Base-by-base conservation (phyloP, 2,329 filamentous ascomycete genomes). In the Aspergillus sclerotialis region DNA sequence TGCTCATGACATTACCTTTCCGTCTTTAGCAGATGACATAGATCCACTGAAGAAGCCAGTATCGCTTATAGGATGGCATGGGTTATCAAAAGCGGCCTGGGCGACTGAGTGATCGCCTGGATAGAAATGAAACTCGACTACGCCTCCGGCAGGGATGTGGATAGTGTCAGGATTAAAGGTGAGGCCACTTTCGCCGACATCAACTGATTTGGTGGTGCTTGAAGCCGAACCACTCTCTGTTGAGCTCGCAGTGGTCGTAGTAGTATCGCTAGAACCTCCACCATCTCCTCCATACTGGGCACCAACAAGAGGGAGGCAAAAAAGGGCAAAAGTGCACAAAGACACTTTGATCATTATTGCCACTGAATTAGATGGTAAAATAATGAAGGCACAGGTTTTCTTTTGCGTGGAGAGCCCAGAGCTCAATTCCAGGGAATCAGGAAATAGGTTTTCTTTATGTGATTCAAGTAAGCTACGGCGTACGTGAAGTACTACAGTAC, bases 111-210 rank as follows among this genome's bases (percentile, higher is more conserved):
- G 70, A 46, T 69, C 69, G 43, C 63, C 61, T 3, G 67, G 60
- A 36, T 65, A 63, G 53, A 73, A 75, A 45, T 72, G 68, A 55
- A 74, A 75, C 45, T 72, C 67, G 30, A 76, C 58, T 30, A 67
- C 58, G 40, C 70, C 70, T 36, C 72, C 72, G 3, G 60, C 38
- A 16, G 56, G 46, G 11, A 71, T 69, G n/a, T 53, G 55, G 34
- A 72, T 40, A 24, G 58, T 61, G 36, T 64, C 56, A 2, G 72
- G 72, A 8, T 45, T 55, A 50, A 72, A 73, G 18, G 46, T 52
- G 15, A 70, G 46, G 4, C 56, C 60, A 25, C 60, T 55, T 39
- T 65, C 58, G 35, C 65, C 64, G 15, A 70, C 68, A 40, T 65
- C 57, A 32, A 72, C 52, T 12, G 56, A 55, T 37, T 67, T 58